Conservation (phyloP, 2,329 filamentous ascomycete species). For the Fusarium burgessii region DNA sequence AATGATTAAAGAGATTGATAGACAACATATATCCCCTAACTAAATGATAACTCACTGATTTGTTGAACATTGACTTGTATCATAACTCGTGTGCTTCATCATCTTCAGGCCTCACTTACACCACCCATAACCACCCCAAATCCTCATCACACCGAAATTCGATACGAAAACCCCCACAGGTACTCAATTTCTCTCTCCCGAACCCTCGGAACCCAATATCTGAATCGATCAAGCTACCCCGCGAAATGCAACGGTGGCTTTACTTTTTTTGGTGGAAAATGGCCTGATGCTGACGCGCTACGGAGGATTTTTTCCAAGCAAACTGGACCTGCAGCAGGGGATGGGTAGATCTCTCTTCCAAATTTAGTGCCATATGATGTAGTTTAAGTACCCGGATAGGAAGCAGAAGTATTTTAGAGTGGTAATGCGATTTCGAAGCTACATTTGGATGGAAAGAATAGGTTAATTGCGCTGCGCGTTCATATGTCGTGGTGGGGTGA, state of each 20-base stretch:
- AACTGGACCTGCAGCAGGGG: slow-evolving; percentile 7
- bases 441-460: not conserved
- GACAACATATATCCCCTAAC: not conserved
- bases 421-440: not conserved
- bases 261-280: slow-evolving; percentile 32
- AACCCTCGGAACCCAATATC: slow-evolving; percentile 4
- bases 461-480: not conserved
- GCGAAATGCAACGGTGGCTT: slow-evolving; percentile 46
- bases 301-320: not conserved
- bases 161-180: slow-evolving; percentile 20
- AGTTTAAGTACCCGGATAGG: not conserved
- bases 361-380: not conserved
- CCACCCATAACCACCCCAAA: not conserved
- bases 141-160: not conserved
- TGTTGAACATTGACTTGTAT: too few species aligned
- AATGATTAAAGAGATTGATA: not conserved
- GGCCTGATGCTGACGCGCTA: slow-evolving; percentile 43
- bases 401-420: too few species aligned
- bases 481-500: slow-evolving; percentile 30
- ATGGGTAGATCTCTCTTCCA: not conserved
- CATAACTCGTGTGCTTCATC: not conserved
- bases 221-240: slow-evolving; percentile 36
- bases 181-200: slow-evolving; percentile 3
- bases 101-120: not conserved
- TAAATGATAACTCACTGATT: not conserved